phyloP scores from a whole-genome alignment of 2,329 filamentous ascomycete genomes.

The Pseudocercospora vitis region DNA sequence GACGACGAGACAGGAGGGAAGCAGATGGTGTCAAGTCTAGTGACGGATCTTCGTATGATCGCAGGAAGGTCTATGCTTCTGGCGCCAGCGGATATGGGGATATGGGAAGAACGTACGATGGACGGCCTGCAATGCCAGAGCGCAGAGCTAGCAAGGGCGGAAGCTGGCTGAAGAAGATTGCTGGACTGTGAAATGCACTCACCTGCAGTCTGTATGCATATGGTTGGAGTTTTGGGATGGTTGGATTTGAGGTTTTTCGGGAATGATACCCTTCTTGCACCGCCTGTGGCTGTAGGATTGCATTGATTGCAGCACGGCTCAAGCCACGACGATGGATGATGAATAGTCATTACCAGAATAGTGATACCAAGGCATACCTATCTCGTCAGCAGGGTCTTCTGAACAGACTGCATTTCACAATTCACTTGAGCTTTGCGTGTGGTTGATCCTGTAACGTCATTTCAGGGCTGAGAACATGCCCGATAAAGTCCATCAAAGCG shows the following conservation, averaged over 20 bases:
- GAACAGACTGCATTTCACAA: too few species aligned
- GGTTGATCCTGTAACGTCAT: too few species aligned
- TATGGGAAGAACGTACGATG: conserved; percentile 43
- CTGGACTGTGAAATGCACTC: conserved; percentile 23
- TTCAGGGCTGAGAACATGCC: too few species aligned
- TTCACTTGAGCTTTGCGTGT: too few species aligned
- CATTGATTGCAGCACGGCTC: conserved; percentile 4
- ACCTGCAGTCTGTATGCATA: not conserved
- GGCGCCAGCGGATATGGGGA: conserved; percentile 34
- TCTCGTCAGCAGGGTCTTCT: too few species aligned
- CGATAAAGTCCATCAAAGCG: too few species aligned
- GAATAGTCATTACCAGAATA: not conserved
- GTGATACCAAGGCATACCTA: not conserved
- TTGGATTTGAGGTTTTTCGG: not conserved
- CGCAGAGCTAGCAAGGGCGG: conserved; percentile 39
- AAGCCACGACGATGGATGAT: not conserved
- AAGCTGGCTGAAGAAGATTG: conserved; percentile 52
- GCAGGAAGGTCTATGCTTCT: conserved; percentile 34
- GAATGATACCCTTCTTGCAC: conserved; percentile 9
- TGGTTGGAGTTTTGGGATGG: conserved; percentile 5
- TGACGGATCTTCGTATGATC: conserved; percentile 37
- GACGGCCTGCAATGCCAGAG: conserved; percentile 39
- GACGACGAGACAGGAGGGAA: conserved; percentile 25
- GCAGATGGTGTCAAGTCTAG: conserved; percentile 32
- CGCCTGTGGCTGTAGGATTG: conserved; percentile 6